Evolutionary conservation across 73 alveolate species (phyloP).

Genomic region (Uronychia binucleata): DNA sequence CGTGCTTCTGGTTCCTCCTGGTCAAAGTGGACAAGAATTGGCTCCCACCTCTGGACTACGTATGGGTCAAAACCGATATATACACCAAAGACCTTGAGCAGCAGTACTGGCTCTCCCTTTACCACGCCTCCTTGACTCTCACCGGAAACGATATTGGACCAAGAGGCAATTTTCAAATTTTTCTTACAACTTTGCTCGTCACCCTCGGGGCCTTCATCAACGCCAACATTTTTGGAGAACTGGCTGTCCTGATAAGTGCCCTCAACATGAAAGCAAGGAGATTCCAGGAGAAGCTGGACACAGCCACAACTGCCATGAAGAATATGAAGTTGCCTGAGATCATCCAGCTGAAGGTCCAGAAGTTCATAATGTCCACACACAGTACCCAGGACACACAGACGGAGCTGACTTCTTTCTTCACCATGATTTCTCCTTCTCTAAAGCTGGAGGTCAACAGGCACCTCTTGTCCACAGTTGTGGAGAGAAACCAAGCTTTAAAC

Average conservation of each 20-base stretch:
- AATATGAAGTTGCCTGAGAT: constrained; percentile 19
- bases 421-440: constrained; percentile 17
- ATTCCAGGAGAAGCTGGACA: constrained; percentile 15
- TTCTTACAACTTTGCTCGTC: neutral
- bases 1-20: constrained; percentile 14
- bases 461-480: constrained; percentile 1
- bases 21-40: constrained; percentile 6
- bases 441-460: constrained; percentile 1
- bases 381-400: neutral
- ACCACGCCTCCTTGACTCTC: constrained; percentile 10
- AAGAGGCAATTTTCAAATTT: neutral
- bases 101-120: constrained; percentile 14
- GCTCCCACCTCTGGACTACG: constrained; percentile 22
- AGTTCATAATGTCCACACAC: neutral
- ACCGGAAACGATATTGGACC: constrained; percentile 45
- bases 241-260: constrained; percentile 9
- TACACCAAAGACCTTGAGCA: neutral
- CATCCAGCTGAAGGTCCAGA: neutral
- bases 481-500: constrained; percentile 3
- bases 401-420: constrained; percentile 1
- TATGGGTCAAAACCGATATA: constrained; percentile 5
- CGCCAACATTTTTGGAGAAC: constrained; percentile 7
- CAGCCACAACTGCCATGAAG: constrained; percentile 31
- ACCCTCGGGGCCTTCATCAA: constrained; percentile 1
- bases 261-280: constrained; percentile 8